A percentile compares a stretch with the other conserved stretches of the same genome.
Conservation (phyloP, 768 basidiomycete genomes). For the Asterophora lycoperdoides region DNA sequence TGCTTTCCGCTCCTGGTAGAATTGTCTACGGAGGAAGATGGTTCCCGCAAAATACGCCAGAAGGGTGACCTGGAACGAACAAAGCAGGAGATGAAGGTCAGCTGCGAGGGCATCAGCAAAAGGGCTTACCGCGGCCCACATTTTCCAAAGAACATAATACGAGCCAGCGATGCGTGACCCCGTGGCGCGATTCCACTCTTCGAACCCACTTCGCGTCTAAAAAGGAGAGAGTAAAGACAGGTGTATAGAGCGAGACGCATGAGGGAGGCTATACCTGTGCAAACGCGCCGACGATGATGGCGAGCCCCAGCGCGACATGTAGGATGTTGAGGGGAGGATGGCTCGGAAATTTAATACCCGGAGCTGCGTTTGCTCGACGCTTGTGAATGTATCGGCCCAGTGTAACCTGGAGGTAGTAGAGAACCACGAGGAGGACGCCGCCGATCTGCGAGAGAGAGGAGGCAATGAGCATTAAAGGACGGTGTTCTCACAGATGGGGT, state of each 20-base stretch:
- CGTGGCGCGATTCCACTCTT: slow-evolving; percentile 38
- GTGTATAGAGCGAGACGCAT: slow-evolving; percentile 1
- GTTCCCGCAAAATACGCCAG: slow-evolving; percentile 44
- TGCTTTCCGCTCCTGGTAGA: slow-evolving; percentile 33
- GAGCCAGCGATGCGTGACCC: slow-evolving; percentile 31
- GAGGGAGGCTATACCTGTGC: slow-evolving; percentile 38
- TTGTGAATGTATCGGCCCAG: slow-evolving; percentile 53
- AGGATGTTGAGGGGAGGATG: slow-evolving; percentile 54
- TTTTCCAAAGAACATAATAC: slow-evolving; percentile 39
- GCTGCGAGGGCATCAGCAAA: not conserved
- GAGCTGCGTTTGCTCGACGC: slow-evolving; percentile 27
- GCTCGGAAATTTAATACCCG: slow-evolving; percentile 19
- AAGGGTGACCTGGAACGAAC: slow-evolving; percentile 32
- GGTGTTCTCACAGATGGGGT: too few species aligned
- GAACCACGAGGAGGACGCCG: slow-evolving; percentile 46
- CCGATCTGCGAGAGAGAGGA: slow-evolving; percentile 33
- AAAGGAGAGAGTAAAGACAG: not conserved
- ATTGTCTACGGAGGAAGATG: slow-evolving; percentile 37
- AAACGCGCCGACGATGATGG: slow-evolving; percentile 46
- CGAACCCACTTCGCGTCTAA: slow-evolving; percentile 41
- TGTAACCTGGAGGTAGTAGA: slow-evolving; percentile 48
- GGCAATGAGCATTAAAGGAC: too few species aligned
- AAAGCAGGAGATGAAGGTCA: too few species aligned
- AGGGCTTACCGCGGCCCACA: slow-evolving; percentile 42
- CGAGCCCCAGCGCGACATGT: slow-evolving; percentile 51